Base-by-base conservation (phyloP, 352 stramenopile species). In the Phytophthora citricola region DNA sequence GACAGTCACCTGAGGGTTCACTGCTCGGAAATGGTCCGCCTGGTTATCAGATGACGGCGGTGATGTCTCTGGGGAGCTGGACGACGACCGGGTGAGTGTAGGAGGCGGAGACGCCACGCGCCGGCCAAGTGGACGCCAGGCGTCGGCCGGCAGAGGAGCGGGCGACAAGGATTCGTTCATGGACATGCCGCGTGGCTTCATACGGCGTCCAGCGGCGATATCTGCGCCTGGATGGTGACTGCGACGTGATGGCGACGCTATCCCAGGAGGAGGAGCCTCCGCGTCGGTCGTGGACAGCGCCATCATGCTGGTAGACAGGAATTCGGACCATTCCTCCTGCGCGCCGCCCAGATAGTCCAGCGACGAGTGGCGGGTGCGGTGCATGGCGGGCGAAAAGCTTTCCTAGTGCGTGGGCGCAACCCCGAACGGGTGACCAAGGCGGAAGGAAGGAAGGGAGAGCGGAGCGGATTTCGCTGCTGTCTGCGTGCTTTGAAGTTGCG, bases 221-320 rank as follows among this genome's bases (percentile, higher is more conserved):
- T 69, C 40, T 56, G 62, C 10, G 26, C 14, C 24, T 38, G 45
- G 29, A 40, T 49, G 26, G 27, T 57, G 48, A 45, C 20, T 59
- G 11, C 20, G 54, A 17, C 61, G 57, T 4, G 40, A 45, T 6
- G 71, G 69, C 14, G 75, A 73, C 10, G 31, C 17, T 6, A 31
- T 34, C 2, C 11, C 11, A 12, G 12, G 36, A 20, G 26, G 50
- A 52, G 27, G 60, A 3, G 48, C 22, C 24, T 81, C 71, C 11
- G 73, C 38, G 34, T 83, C 78, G 6, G 53, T 38, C 9, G 78
- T 87, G 43, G 74, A 74, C 20, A 90, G 63, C 54, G 79, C 81
- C 63, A 71, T 75, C 77, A 90, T 83, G 66, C 81, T 87, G n/a
- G 77, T 79, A 12, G 81, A 87, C 44, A 90, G 63, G 55, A 89